A percentile compares a stretch with the other conserved stretches of the same genome.
These are phyloP conservation scores for Trypanosoma scelopori DNA, from an alignment of 208 protist species.

Conservation along the genomic window DNA sequence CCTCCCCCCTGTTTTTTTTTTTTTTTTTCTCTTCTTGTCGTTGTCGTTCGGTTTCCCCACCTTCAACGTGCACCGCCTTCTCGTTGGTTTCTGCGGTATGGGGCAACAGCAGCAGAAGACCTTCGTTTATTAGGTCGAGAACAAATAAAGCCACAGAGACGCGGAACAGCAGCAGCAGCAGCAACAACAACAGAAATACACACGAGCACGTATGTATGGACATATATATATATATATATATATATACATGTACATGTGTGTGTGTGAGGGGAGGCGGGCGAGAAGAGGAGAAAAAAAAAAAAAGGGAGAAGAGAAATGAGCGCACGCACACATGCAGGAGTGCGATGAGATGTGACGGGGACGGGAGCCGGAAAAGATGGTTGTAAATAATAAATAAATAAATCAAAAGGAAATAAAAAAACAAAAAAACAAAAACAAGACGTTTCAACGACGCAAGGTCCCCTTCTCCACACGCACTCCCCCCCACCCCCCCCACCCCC, in stretches of 20 bases:
- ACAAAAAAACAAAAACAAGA: slow-evolving; percentile 12
- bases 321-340: too few species aligned
- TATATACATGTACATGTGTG: too few species aligned
- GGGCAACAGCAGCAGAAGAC: too few species aligned
- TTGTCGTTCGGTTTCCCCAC: slow-evolving; percentile 7
- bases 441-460: background rate
- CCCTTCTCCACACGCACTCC: background rate
- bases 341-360: too few species aligned
- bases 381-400: slow-evolving; percentile 14
- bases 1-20: background rate
- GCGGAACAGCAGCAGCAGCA: too few species aligned
- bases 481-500: background rate
- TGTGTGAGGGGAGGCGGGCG: too few species aligned
- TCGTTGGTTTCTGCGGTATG: background rate
- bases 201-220: too few species aligned
- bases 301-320: background rate
- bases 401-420: slow-evolving; percentile 24
- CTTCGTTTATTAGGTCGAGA: too few species aligned
- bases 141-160: too few species aligned
- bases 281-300: slow-evolving; percentile 15
- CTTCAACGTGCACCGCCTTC: too few species aligned
- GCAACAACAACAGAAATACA: too few species aligned
- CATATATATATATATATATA: too few species aligned
- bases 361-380: background rate
- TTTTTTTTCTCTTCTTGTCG: background rate